Evolutionary conservation across 805 yeast genomes (phyloP), one percentile per base, ranked within the genome.

Genomic region (Metschnikowia drakensbergensis): DNA sequence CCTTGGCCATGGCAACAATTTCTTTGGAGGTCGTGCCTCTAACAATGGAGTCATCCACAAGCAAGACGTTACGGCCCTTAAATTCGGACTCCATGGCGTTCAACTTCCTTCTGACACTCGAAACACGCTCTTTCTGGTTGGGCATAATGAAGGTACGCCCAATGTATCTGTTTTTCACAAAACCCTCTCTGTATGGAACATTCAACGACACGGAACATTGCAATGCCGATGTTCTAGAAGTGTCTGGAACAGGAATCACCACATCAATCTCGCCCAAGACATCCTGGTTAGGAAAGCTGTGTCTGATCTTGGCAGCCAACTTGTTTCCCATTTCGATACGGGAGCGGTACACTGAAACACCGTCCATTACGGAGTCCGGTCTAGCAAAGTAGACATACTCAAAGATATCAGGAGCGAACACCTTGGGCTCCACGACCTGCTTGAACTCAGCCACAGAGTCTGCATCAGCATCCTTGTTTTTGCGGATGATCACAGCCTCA

Each of bases 121-220:
- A 88, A 45, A 91, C 83, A 68, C 99, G 82, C 69, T 91, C 95
- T 65, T 83, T 82, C 75, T 94, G 99, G 72, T 89, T 91, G 11
- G 99, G 98, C 99, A 94, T 94, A 62, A 94, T 94, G 64, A 94
- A 94, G 1, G 99, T 94, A 69, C 99, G 83, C 30, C 99, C 99
- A 51, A 94, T 96, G 64, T 94, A 94, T 60, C 97, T 80, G 73
- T 94, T 94, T 68, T 94, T 94, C 54, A 94, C 95, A 64, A 94
- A 94, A 26, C 97, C 99, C 71, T 94, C 99, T 63, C 99, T 81
- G 71, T 89, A 94, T 17, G 96, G 95, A 17, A 89, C 64, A 41
- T 82, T 79, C 54, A 94, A 75, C 42, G 82, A 75, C 33, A 86
- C 91, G 1, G 98, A 92, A 68, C 96, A 86, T 64, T 94, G 94